Conservation (phyloP, 352 stramenopile genomes). For the Globisporangium apiculatum region DNA sequence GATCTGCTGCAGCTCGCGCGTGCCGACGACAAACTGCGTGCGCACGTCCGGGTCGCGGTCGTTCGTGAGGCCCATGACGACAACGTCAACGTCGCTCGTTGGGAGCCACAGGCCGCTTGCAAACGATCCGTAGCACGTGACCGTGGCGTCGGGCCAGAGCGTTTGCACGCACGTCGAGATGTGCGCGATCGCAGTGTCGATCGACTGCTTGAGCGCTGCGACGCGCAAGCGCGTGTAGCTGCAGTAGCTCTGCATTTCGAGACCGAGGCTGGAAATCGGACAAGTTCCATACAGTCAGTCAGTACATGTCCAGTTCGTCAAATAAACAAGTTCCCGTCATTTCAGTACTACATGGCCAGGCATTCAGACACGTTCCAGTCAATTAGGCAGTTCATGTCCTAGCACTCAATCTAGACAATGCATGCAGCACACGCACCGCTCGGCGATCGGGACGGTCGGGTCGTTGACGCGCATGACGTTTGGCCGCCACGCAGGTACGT, state of each 20-base stretch:
- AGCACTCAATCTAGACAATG: no score
- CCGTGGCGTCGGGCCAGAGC: conserved; percentile 69
- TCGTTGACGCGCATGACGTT: conserved; percentile 26
- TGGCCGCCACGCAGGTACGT: conserved; percentile 25
- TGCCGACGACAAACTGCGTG: conserved; percentile 38
- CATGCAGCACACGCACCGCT: conserved; percentile 13
- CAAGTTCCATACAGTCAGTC: no score
- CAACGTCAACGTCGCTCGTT: conserved; percentile 85
- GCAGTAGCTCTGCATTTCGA: conserved; percentile 61
- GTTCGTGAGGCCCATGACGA: conserved; percentile 64
- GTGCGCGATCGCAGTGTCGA: conserved; percentile 67
- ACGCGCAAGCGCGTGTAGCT: conserved; percentile 58
- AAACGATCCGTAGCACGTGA: conserved; percentile 81
- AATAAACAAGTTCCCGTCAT: background rate
- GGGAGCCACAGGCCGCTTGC: conserved; percentile 84
- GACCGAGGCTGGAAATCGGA: conserved; percentile 22
- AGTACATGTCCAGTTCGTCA: no score
- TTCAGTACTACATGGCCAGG: no score
- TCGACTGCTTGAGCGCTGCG: conserved; percentile 37
- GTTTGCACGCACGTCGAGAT: conserved; percentile 54
- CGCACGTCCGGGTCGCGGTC: conserved; percentile 27
- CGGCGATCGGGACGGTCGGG: conserved; percentile 23
- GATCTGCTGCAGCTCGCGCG: conserved; percentile 56
- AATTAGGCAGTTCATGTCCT: no score
- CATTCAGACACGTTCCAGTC: background rate